Conservation (phyloP, 2,329 filamentous ascomycete species). For the Cladosporium halotolerans region DNA sequence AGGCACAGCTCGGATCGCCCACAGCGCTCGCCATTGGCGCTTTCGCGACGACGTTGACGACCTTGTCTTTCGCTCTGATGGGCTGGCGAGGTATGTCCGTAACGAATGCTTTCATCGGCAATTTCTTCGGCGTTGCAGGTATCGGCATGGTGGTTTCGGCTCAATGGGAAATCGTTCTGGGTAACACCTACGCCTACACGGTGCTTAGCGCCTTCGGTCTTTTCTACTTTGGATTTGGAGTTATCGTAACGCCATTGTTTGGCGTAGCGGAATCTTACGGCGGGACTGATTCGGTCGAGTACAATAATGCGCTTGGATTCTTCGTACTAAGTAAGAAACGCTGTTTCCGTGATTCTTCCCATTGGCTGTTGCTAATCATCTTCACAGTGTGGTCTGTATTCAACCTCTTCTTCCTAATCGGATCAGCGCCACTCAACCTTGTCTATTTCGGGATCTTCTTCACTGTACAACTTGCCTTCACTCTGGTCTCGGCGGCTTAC, state of each 20-base stretch:
- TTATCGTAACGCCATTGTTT: conserved; percentile 43
- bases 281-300: conserved; percentile 33
- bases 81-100: conserved; percentile 48
- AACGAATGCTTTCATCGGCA: conserved; percentile 48
- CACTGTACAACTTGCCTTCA: conserved; percentile 42
- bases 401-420: conserved; percentile 42
- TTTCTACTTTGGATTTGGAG: conserved; percentile 47
- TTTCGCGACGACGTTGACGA: conserved; percentile 51
- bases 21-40: conserved; percentile 47
- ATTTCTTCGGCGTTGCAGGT: conserved; percentile 49
- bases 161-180: conserved; percentile 50
- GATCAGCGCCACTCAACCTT: conserved; percentile 41
- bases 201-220: conserved; percentile 51
- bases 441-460: conserved; percentile 46
- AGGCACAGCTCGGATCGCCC: conserved; percentile 28
- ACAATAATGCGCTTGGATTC: conserved; percentile 47
- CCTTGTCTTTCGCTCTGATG: conserved; percentile 50
- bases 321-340: conserved; percentile 40
- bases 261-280: conserved; percentile 42
- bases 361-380: neutral
- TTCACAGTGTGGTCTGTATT: conserved; percentile 41
- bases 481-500: conserved; percentile 39
- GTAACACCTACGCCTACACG: conserved; percentile 49
- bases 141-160: conserved; percentile 50
- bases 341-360: neutral